phyloP scores from a whole-genome alignment of 352 stramenopile genomes.

The Phytophthora lateralis region DNA sequence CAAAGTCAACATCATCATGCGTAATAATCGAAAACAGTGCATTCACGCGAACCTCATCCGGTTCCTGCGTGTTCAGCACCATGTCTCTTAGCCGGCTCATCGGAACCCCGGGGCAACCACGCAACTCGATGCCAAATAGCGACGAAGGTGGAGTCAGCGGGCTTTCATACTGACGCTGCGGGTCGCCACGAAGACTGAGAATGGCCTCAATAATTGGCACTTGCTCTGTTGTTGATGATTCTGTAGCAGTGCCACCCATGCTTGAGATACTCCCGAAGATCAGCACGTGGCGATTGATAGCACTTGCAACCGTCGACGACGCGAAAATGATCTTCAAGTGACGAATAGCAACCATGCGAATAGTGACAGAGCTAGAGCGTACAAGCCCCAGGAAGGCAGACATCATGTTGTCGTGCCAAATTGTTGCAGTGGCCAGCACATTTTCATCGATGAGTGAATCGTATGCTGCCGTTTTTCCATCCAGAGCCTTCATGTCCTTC shows the following conservation, averaged over 20 bases:
- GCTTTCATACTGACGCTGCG: slow-evolving; percentile 36
- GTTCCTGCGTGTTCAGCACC: slow-evolving; percentile 58
- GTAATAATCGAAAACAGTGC: slow-evolving; percentile 73
- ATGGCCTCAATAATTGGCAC: slow-evolving; percentile 83
- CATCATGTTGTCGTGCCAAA: slow-evolving; percentile 78
- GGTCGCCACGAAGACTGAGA: slow-evolving; percentile 66
- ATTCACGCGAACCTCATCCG: slow-evolving; percentile 70
- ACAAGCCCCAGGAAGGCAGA: slow-evolving; percentile 64
- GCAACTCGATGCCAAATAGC: slow-evolving; percentile 62
- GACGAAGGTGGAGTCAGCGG: slow-evolving; percentile 28
- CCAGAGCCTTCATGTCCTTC: slow-evolving; percentile 52
- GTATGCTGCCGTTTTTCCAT: slow-evolving; percentile 52
- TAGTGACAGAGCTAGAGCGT: slow-evolving; percentile 55
- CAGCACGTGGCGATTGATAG: slow-evolving; percentile 77
- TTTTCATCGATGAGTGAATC: slow-evolving; percentile 66
- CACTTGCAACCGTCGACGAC: slow-evolving; percentile 59
- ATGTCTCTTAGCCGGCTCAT: slow-evolving; percentile 75
- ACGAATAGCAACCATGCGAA: slow-evolving; percentile 66
- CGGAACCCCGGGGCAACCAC: slow-evolving; percentile 51
- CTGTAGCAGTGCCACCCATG: slow-evolving; percentile 62
- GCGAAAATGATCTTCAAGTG: slow-evolving; percentile 74
- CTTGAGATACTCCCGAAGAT: slow-evolving; percentile 83
- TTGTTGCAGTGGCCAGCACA: slow-evolving; percentile 49
- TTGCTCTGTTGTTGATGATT: slow-evolving; percentile 80
- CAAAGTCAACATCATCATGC: slow-evolving; percentile 71